phyloP scores from a whole-genome alignment of 148 eudicot species.

The Hydrangea macrophylla region DNA sequence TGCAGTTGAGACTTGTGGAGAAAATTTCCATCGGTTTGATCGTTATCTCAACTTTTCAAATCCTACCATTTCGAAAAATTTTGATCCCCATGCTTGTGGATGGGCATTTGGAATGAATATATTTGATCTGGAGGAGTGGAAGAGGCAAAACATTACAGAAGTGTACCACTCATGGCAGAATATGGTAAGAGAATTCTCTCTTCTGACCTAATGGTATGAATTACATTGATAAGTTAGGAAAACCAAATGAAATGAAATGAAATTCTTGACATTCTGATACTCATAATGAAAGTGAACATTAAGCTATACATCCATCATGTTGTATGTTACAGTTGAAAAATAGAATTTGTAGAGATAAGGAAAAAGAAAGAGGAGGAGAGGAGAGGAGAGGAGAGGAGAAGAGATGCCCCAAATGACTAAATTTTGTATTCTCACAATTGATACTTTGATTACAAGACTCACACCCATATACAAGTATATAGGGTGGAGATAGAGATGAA shows the following conservation, averaged over 20 bases:
- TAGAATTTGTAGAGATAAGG: too few relatives aligned
- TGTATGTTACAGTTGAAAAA: too few relatives aligned
- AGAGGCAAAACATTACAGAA: conserved; percentile 79
- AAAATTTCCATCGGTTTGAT: conserved; percentile 82
- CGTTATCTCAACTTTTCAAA: conserved; percentile 84
- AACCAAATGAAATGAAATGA: neutral
- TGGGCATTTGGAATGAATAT: conserved; percentile 96
- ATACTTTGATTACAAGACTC: too few relatives aligned
- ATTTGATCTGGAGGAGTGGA: conserved; percentile 86
- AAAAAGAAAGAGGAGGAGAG: too few relatives aligned
- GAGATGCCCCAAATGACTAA: too few relatives aligned
- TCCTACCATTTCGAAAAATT: conserved; percentile 68
- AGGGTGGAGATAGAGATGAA: too few relatives aligned
- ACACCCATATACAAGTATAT: too few relatives aligned
- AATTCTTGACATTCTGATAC: neutral
- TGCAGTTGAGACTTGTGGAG: conserved; percentile 85
- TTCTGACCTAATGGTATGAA: neutral
- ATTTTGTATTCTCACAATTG: too few relatives aligned
- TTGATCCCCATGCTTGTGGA: conserved; percentile 88
- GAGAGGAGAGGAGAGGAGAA: too few relatives aligned
- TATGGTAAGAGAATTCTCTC: conserved; percentile 52
- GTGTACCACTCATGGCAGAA: conserved; percentile 90
- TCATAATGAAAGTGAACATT: too few relatives aligned
- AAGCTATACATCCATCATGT: neutral
- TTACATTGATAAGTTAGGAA: neutral